A percentile compares a stretch with the other conserved stretches of the same genome.
Evolutionary conservation across 1,284 basidiomycete species (phyloP).

Genomic region (Golubevia sp.): DNA sequence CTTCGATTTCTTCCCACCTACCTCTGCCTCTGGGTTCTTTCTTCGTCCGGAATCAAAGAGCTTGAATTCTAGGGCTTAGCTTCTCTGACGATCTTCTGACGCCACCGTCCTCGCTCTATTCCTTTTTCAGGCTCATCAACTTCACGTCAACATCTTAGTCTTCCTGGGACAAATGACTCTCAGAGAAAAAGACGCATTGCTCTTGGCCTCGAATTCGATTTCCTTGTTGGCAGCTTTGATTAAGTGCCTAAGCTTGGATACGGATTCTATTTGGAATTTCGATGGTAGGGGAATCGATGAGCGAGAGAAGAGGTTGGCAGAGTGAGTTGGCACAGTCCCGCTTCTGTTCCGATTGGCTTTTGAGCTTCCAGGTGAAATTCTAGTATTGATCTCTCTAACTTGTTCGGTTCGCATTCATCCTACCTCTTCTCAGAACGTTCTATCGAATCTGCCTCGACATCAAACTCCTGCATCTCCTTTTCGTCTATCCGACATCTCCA

Average conservation of each 20-base stretch:
- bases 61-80: not conserved
- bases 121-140: not conserved
- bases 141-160: not conserved
- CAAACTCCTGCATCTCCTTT: not conserved
- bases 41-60: too few relatives aligned
- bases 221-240: not conserved
- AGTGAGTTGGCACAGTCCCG: too few relatives aligned
- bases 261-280: not conserved
- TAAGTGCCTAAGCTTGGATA: not conserved
- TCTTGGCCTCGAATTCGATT: not conserved
- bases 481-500: not conserved
- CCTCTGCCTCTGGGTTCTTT: too few relatives aligned
- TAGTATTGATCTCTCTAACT: not conserved
- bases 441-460: not conserved
- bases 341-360: too few relatives aligned
- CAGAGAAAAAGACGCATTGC: not conserved
- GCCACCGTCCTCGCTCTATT: not conserved
- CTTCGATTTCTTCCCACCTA: not conserved
- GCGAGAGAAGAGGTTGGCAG: not conserved
- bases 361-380: not conserved
- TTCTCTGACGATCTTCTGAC: not conserved
- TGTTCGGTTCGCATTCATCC: not conserved
- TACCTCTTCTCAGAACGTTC: not conserved
- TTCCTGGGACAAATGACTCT: not conserved
- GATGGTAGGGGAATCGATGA: not conserved